Evolutionary conservation across 192 early-diverging fungal species (phyloP).

Genomic region (Chytriomyces sp.): DNA sequence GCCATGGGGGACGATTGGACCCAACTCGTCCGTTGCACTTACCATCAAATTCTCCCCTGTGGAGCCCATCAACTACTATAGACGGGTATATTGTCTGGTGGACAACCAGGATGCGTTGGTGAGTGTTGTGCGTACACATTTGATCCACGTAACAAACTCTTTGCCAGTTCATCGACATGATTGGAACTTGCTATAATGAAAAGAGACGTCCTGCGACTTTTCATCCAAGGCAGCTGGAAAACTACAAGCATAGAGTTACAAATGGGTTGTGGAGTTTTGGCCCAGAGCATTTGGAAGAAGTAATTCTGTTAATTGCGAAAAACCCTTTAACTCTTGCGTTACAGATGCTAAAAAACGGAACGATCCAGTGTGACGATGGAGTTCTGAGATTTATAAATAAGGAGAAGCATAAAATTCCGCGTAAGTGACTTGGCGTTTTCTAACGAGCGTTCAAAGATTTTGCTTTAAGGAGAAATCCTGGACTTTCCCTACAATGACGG

Average conservation of each 20-base stretch:
- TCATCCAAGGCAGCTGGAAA: conserved; percentile 43
- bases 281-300: conserved; percentile 64
- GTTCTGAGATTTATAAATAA: conserved; percentile 34
- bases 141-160: not conserved
- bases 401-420: not conserved
- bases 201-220: conserved; percentile 60
- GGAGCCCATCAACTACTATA: conserved; percentile 61
- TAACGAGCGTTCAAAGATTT: not conserved
- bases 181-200: conserved; percentile 62
- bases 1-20: conserved; percentile 48
- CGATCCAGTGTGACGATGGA: conserved; percentile 39
- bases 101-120: conserved; percentile 60
- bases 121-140: not conserved
- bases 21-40: conserved; percentile 54
- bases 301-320: conserved; percentile 21
- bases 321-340: conserved; percentile 20
- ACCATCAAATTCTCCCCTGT: conserved; percentile 54
- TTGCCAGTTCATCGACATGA: conserved; percentile 47
- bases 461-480: not conserved
- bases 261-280: conserved; percentile 57
- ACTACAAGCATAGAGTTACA: conserved; percentile 45
- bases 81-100: conserved; percentile 58
- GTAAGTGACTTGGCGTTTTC: not conserved
- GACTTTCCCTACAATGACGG: conserved; percentile 51
- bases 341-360: conserved; percentile 49